These are phyloP conservation scores for Platismatia glauca DNA, from an alignment of 495 filamentous ascomycete species.

Conservation along the genomic window DNA sequence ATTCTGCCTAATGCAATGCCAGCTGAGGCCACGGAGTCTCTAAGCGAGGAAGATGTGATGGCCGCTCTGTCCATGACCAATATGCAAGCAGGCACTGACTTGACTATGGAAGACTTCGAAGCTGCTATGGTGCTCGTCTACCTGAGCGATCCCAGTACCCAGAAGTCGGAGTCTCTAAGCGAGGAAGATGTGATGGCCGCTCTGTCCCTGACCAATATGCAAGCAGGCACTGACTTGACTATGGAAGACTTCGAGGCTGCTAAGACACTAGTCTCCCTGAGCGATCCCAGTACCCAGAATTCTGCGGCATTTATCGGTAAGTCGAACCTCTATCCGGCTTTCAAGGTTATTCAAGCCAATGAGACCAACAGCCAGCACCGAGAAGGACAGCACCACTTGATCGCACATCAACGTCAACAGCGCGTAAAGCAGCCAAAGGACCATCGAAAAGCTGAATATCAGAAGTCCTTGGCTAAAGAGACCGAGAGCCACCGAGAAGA, in stretches of 20 bases:
- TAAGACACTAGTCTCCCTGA: not conserved
- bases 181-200: not conserved
- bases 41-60: not conserved
- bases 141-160: not conserved
- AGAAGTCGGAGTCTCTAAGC: too few species aligned
- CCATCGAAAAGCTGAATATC: not conserved
- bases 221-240: not conserved
- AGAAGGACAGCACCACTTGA: not conserved
- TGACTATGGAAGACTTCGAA: not conserved
- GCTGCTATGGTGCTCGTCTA: not conserved
- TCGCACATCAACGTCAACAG: not conserved
- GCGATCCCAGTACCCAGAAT: not conserved
- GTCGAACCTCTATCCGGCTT: not conserved
- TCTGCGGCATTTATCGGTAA: not conserved
- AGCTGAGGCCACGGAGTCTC: not conserved
- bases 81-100: not conserved
- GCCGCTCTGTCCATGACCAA: not conserved
- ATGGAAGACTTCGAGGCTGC: not conserved
- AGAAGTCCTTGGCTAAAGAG: not conserved
- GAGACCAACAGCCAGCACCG: not conserved
- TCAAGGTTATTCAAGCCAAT: not conserved
- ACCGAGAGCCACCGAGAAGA: not conserved
- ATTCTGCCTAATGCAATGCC: not conserved
- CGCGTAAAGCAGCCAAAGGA: not conserved
- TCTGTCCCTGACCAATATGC: not conserved